Conservation (phyloP, 2,329 filamentous ascomycete genomes). For the Beauveria sp. region DNA sequence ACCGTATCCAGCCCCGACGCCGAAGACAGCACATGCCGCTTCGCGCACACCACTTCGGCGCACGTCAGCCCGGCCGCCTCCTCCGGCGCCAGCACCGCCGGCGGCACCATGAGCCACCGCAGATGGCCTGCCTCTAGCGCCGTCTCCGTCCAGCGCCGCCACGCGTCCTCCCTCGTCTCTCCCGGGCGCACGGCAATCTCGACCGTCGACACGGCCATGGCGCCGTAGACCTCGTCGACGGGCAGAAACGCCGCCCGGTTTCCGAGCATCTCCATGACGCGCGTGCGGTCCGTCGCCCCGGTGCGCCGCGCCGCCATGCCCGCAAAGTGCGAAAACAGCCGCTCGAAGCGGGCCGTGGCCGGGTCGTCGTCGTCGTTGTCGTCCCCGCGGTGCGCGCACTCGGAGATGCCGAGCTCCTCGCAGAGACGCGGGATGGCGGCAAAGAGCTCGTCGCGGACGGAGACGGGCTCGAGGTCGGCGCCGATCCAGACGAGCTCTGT, state of each 20-base stretch:
- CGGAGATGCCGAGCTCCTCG: neutral
- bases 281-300: neutral
- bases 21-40: neutral
- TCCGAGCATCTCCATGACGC: constrained; percentile 4
- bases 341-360: neutral
- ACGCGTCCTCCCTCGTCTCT: neutral
- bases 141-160: neutral
- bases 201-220: neutral
- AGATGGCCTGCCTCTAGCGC: neutral
- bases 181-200: neutral
- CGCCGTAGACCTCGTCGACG: constrained; percentile 4
- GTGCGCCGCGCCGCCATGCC: constrained; percentile 1
- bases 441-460: neutral
- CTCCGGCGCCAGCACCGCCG: neutral
- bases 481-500: neutral
- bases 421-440: neutral
- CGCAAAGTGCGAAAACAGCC: constrained; percentile 1
- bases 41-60: neutral
- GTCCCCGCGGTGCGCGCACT: neutral
- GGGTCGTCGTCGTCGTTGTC: neutral
- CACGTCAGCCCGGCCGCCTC: neutral
- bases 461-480: neutral
- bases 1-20: neutral
- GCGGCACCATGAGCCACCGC: neutral
- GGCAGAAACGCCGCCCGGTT: neutral